Percentiles rank a stretch among this genome's conserved stretches.
Conservation (phyloP, 1,284 basidiomycete species). For the Hypsizygus ulmarius region DNA sequence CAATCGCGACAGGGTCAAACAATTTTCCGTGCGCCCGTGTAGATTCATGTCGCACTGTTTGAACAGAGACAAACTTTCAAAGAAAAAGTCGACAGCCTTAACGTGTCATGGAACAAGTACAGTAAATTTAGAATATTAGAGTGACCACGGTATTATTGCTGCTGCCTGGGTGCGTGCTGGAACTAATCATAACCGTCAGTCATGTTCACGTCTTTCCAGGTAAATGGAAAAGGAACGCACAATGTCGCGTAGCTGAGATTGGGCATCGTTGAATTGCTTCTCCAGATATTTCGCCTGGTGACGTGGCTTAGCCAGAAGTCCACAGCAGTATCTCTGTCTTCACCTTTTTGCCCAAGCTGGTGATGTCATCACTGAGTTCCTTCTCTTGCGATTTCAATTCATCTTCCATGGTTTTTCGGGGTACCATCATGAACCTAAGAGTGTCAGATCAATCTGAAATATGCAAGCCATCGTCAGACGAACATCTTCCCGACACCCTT, state of each 20-base stretch:
- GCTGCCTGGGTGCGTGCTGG: slow-evolving; percentile 57
- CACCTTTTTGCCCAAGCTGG: slow-evolving; percentile 78
- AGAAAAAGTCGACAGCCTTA: neutral
- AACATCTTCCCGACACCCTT: slow-evolving; percentile 93
- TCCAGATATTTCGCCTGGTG: slow-evolving; percentile 82
- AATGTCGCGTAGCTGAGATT: slow-evolving; percentile 83
- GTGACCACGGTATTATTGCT: slow-evolving; percentile 18
- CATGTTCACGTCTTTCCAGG: neutral
- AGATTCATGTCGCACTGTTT: no score
- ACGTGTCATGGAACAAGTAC: neutral
- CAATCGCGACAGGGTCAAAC: no score
- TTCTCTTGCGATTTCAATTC: slow-evolving; percentile 76
- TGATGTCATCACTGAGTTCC: slow-evolving; percentile 78
- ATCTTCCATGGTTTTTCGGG: slow-evolving; percentile 73
- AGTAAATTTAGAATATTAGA: neutral
- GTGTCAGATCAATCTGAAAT: slow-evolving; percentile 8
- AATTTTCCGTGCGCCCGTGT: no score
- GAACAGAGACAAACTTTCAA: neutral
- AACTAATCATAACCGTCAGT: slow-evolving; percentile 40
- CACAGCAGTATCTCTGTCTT: neutral
- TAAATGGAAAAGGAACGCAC: slow-evolving; percentile 42
- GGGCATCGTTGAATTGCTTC: slow-evolving; percentile 88
- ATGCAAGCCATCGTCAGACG: slow-evolving; percentile 22
- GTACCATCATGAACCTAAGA: slow-evolving; percentile 85
- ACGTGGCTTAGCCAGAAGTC: slow-evolving; percentile 1